Percentiles rank a stretch among this genome's conserved stretches.
Evolutionary conservation across 192 early-diverging fungal species (phyloP).

Genomic region (Linnemannia zychae): DNA sequence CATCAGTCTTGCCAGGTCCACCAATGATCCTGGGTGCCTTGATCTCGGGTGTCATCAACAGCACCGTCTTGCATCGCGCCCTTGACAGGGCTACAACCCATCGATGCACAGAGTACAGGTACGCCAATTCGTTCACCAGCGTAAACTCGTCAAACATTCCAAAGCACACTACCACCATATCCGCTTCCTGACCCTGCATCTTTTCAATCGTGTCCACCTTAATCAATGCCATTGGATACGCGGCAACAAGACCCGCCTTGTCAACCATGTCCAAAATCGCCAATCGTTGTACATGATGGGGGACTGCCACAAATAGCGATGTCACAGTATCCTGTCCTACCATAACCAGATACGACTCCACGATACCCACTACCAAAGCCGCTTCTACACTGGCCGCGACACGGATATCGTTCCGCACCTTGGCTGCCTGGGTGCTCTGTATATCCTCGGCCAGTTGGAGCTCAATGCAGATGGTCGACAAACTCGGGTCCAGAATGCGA

Average conservation of each 20-base stretch:
- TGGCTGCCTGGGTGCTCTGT: not conserved
- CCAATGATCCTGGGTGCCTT: constrained; percentile 39
- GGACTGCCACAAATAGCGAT: constrained; percentile 58
- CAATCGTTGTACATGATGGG: constrained; percentile 63
- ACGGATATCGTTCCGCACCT: constrained; percentile 21
- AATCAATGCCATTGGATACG: constrained; percentile 37
- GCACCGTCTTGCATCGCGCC: constrained; percentile 57
- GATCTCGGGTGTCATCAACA: constrained; percentile 49
- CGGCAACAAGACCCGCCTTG: constrained; percentile 5
- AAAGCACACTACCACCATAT: constrained; percentile 74
- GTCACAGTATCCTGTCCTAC: constrained; percentile 20
- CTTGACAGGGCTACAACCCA: constrained; percentile 64
- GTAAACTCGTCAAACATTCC: constrained; percentile 55
- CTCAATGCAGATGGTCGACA: constrained; percentile 56
- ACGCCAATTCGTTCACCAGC: constrained; percentile 38
- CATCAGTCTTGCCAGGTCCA: constrained; percentile 17
- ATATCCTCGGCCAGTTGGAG: constrained; percentile 30
- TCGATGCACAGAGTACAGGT: constrained; percentile 60
- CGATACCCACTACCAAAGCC: constrained; percentile 47
- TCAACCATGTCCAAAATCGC: constrained; percentile 34
- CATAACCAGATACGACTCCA: constrained; percentile 52
- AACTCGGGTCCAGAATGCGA: constrained; percentile 44
- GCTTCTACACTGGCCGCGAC: constrained; percentile 45
- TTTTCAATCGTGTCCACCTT: constrained; percentile 66
- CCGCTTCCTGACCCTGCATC: constrained; percentile 69